phyloP scores from a whole-genome alignment of 768 basidiomycete genomes.

The Scleroderma citrinum region DNA sequence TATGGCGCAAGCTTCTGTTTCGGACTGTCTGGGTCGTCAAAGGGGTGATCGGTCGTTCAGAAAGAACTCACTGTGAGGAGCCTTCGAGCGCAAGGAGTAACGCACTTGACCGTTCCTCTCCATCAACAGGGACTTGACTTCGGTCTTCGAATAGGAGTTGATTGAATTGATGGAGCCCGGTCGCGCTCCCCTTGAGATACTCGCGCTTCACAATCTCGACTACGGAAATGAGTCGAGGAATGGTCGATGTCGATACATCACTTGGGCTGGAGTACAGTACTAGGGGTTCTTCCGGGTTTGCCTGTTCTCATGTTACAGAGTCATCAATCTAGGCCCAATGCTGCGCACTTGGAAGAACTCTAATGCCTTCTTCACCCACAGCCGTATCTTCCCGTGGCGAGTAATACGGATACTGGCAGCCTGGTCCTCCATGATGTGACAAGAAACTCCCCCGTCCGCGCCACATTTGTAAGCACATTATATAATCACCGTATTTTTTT shows the following conservation, averaged over 20 bases:
- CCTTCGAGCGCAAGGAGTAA: slow-evolving; percentile 45
- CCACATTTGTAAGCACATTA: neutral
- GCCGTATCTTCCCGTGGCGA: slow-evolving; percentile 46
- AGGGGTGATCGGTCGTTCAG: neutral
- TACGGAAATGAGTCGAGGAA: slow-evolving; percentile 66
- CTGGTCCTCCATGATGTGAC: too few relatives aligned
- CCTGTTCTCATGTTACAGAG: slow-evolving; percentile 26
- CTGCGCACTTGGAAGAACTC: slow-evolving; percentile 45
- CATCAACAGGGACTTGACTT: slow-evolving; percentile 22
- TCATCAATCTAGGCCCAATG: neutral
- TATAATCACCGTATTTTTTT: neutral
- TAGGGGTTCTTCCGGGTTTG: slow-evolving; percentile 42
- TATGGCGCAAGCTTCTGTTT: slow-evolving; percentile 55
- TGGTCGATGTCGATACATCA: slow-evolving; percentile 30
- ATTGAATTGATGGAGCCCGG: slow-evolving; percentile 75
- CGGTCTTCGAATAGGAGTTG: slow-evolving; percentile 46
- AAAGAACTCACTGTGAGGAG: slow-evolving; percentile 48
- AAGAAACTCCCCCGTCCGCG: too few relatives aligned
- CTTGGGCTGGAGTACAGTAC: slow-evolving; percentile 57
- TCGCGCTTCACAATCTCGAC: slow-evolving; percentile 85
- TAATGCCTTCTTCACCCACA: slow-evolving; percentile 49
- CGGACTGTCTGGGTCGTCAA: slow-evolving; percentile 31
- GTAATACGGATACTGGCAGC: slow-evolving; percentile 45
- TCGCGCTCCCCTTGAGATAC: slow-evolving; percentile 48
- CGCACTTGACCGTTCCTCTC: slow-evolving; percentile 25